Conservation (phyloP, 371 early-diverging fungal genomes). For the Zychaea mexicana region DNA sequence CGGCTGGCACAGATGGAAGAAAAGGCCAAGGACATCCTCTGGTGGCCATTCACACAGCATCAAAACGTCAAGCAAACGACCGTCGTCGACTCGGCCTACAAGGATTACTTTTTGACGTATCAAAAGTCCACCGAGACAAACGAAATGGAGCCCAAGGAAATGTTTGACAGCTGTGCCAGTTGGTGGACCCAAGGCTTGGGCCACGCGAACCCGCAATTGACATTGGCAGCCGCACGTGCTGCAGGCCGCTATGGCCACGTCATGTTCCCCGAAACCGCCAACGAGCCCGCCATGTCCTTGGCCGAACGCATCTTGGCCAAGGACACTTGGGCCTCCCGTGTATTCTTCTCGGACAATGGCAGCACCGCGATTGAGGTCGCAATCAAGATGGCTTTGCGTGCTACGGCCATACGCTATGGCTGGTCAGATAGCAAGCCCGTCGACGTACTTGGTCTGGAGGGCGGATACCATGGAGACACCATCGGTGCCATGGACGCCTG, state of each 20-base stretch:
- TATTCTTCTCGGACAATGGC: conserved; percentile 83
- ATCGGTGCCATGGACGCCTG: conserved; percentile 87
- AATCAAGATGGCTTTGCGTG: conserved; percentile 77
- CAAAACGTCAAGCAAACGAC: conserved; percentile 63
- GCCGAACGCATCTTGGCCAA: conserved; percentile 69
- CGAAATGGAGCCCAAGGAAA: conserved; percentile 32
- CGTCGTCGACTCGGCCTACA: conserved; percentile 78
- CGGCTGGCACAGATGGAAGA: conserved; percentile 61
- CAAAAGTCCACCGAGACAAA: conserved; percentile 16
- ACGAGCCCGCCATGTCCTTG: conserved; percentile 71
- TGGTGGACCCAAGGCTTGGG: conserved; percentile 91
- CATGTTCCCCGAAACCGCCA: conserved; percentile 78
- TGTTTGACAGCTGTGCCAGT: conserved; percentile 79
- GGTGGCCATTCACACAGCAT: conserved; percentile 92
- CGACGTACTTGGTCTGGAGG: conserved; percentile 72
- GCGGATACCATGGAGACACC: conserved; percentile 86
- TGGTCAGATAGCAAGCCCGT: conserved; percentile 41
- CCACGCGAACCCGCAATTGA: conserved; percentile 69
- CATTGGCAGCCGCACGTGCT: conserved; percentile 67
- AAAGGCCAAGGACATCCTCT: conserved; percentile 57
- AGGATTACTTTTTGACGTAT: conserved; percentile 66
- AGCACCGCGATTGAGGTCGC: conserved; percentile 83
- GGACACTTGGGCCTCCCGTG: conserved; percentile 71
- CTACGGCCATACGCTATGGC: conserved; percentile 44
- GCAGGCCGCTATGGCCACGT: conserved; percentile 85